These are phyloP conservation scores for Aspergillus oerlinghausenensis DNA, from an alignment of 2,329 filamentous ascomycete species.

Conservation along the genomic window DNA sequence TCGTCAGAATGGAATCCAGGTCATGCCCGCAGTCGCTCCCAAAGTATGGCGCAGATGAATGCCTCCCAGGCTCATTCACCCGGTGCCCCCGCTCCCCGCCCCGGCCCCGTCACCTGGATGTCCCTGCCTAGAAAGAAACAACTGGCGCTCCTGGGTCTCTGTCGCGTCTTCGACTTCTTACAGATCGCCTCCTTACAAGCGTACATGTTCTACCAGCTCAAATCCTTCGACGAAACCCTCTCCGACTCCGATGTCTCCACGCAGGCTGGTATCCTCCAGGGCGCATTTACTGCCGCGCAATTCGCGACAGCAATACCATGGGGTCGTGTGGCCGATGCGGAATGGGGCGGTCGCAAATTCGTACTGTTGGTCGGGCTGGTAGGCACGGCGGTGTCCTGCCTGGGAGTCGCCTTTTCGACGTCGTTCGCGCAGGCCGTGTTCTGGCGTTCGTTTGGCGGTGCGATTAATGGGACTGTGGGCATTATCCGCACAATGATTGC, in stretches of 20 bases:
- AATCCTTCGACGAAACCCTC: slow-evolving; percentile 61
- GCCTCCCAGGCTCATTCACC: slow-evolving; percentile 14
- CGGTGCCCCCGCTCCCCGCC: slow-evolving; percentile 10
- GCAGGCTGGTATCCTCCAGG: slow-evolving; percentile 71
- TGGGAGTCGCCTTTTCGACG: slow-evolving; percentile 65
- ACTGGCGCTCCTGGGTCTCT: slow-evolving; percentile 33
- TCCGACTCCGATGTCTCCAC: slow-evolving; percentile 61
- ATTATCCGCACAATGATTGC: slow-evolving; percentile 70
- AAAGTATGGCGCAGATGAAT: slow-evolving; percentile 20
- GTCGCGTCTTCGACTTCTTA: slow-evolving; percentile 39
- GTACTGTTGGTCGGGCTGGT: slow-evolving; percentile 71
- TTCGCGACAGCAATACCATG: slow-evolving; percentile 77
- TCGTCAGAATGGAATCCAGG: slow-evolving; percentile 26
- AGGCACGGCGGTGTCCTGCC: slow-evolving; percentile 61
- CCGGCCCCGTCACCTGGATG: slow-evolving; percentile 37
- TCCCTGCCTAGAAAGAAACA: slow-evolving; percentile 36
- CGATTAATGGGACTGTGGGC: slow-evolving; percentile 67
- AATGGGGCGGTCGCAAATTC: slow-evolving; percentile 65
- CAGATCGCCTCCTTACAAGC: slow-evolving; percentile 44
- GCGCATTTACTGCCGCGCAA: slow-evolving; percentile 73
- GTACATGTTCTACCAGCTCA: slow-evolving; percentile 82
- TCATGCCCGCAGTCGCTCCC: slow-evolving; percentile 29
- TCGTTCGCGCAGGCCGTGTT: slow-evolving; percentile 61
- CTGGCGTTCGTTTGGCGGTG: slow-evolving; percentile 63
- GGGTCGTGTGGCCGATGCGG: slow-evolving; percentile 65